Base-by-base conservation (phyloP, 2,329 filamentous ascomycete genomes). In the Calonectria naviculata region DNA sequence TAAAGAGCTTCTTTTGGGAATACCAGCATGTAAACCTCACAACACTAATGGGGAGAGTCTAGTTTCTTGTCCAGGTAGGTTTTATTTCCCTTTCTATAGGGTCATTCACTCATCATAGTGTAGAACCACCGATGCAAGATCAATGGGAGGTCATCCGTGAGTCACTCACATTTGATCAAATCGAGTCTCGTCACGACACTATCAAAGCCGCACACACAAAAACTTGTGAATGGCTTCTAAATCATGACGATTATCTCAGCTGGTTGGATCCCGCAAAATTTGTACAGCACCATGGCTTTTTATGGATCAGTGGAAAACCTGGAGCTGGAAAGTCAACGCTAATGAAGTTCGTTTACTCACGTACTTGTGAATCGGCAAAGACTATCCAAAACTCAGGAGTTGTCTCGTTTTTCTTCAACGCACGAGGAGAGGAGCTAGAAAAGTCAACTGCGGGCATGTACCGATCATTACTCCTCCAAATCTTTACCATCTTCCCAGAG, bases 281-380 rank as follows among this genome's bases (percentile, higher is more conserved):
- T 3, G n/a, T 9, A 8, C 5, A 56, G n/a, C 47, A 66, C 28
- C 38, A 56, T 58, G 63, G 63, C 13, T 46, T 66, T 54, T 34
- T 66, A 13, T 66, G 63, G 63, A n/a, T 66, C 19, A 66, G 38
- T 4, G 63, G 63, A 7, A 58, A 66, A 17, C 63, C 63, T 6
- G 63, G 63, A 2, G 63, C 63, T 4, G 63, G 63, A 24, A 66
- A 66, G 19, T 66, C 63, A 13, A 66, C 63, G 0, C 4, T 66
- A n/a, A 66, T 66, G 63, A 66, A 66, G 24, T 58, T 44, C 26
- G 15, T n/a, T 7, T 24, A 24, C 31, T 24, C 29, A n/a, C 4
- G 34, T 24, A 19, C 52, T 3, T 21, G 31, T 26, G 12, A 12
- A 21, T 12, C 5, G n/a, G 13, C 13, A 9, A 56, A 56, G 17